Conservation (phyloP, 192 early-diverging fungal genomes). For the Chytriomyces confervae region DNA sequence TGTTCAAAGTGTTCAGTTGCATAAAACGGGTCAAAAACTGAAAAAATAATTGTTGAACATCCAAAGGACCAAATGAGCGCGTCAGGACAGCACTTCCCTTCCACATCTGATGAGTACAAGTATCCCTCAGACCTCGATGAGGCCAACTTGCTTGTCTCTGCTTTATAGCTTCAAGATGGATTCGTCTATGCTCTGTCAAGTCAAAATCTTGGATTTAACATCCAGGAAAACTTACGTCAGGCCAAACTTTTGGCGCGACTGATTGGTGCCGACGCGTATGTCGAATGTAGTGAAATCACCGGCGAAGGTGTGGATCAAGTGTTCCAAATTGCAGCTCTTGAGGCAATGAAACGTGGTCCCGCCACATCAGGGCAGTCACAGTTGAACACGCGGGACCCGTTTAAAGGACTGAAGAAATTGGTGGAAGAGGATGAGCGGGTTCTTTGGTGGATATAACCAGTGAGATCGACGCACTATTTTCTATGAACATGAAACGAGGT, state of each 20-base stretch:
- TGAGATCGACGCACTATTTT: no score
- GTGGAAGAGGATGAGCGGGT: not conserved
- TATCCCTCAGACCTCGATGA: no score
- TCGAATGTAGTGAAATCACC: slow-evolving; percentile 89
- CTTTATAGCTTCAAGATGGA: no score
- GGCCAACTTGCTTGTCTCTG: no score
- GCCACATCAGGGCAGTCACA: not conserved
- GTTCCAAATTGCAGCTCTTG: slow-evolving; percentile 85
- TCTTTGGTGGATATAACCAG: not conserved
- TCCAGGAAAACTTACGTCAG: not conserved
- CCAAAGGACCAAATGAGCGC: no score
- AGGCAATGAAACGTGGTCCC: slow-evolving; percentile 62
- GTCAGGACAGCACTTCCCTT: no score
- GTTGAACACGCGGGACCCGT: not conserved
- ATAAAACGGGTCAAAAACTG: no score
- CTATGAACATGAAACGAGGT: no score
- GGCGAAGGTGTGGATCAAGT: slow-evolving; percentile 82
- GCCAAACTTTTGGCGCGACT: slow-evolving; percentile 71
- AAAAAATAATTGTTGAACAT: no score
- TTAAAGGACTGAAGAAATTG: not conserved
- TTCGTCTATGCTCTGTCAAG: no score
- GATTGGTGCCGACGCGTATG: slow-evolving; percentile 77
- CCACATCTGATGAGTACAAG: no score
- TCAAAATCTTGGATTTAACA: not conserved
- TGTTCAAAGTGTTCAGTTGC: no score